Conservation (phyloP, 2,329 filamentous ascomycete genomes). For the Penicillium sp. region DNA sequence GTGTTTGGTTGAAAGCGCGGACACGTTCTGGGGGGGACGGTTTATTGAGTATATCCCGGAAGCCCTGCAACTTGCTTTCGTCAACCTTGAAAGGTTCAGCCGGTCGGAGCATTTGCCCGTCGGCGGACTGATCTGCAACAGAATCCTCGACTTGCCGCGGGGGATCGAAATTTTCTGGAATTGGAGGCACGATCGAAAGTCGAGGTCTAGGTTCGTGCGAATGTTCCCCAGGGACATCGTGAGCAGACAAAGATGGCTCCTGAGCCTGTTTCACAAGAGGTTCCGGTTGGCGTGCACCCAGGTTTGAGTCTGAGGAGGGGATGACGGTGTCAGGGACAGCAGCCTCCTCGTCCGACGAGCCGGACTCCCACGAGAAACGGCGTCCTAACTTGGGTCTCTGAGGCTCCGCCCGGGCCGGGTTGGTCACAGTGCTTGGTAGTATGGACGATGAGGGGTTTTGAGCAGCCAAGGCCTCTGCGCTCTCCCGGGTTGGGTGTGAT, state of each 20-base stretch:
- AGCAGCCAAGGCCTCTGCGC: constrained; percentile 8
- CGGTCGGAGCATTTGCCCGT: constrained; percentile 8
- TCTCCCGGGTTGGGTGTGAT: constrained; percentile 12
- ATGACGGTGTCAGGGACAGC: constrained; percentile 8
- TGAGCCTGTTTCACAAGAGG: constrained; percentile 5
- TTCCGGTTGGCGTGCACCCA: constrained; percentile 19
- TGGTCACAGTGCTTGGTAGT: constrained; percentile 2
- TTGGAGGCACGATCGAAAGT: constrained; percentile 28
- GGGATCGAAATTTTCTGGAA: constrained; percentile 11
- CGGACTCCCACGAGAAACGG: constrained; percentile 43
- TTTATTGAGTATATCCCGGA: constrained; percentile 72
- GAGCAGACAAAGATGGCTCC: constrained; percentile 7
- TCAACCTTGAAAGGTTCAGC: constrained; percentile 16
- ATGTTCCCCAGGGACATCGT: constrained; percentile 7
- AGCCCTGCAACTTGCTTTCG: constrained; percentile 49
- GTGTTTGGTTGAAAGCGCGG: constrained; percentile 64
- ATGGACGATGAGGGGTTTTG: constrained; percentile 13
- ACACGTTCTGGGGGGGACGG: constrained; percentile 63
- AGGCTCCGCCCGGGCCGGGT: constrained; percentile 7
- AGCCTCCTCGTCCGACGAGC: constrained; percentile 16
- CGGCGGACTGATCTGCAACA: constrained; percentile 4
- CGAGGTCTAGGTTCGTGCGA: constrained; percentile 23
- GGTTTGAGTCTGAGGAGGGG: constrained; percentile 10
- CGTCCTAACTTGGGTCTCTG: constrained; percentile 28
- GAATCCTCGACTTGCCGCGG: constrained; percentile 13